Conservation (phyloP, 257 asterid genomes). For the Solanum clarkiae region DNA sequence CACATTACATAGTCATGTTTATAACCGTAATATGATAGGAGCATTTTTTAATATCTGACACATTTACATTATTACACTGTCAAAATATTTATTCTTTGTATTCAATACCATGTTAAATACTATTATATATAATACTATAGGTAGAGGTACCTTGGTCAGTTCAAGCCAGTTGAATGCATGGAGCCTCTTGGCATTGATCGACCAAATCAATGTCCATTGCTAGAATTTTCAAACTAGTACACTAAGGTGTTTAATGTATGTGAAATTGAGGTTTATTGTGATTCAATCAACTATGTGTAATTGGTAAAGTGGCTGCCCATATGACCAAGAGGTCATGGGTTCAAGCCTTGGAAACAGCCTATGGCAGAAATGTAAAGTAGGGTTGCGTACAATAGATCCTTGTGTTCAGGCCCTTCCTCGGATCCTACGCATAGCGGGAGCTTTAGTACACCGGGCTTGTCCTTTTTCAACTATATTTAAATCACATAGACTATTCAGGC, state of each 20-base stretch:
- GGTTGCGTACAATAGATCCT: no score
- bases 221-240: constrained; percentile 74
- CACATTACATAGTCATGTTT: background rate
- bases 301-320: no score
- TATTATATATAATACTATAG: background rate
- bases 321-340: no score
- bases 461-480: background rate
- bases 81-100: background rate
- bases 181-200: constrained; percentile 73
- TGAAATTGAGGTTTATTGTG: background rate
- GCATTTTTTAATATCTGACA: background rate
- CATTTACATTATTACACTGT: background rate
- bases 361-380: no score
- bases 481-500: background rate
- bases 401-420: no score
- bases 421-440: no score
- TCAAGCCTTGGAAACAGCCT: no score
- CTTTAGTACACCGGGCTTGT: no score
- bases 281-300: background rate
- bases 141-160: constrained; percentile 6
- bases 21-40: background rate
- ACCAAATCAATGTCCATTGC: constrained; percentile 70
- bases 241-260: background rate
- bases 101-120: background rate
- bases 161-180: constrained; percentile 56